These are phyloP conservation scores for Dorcoceras hygrometricum DNA, from an alignment of 257 asterid genomes.

Conservation along the genomic window DNA sequence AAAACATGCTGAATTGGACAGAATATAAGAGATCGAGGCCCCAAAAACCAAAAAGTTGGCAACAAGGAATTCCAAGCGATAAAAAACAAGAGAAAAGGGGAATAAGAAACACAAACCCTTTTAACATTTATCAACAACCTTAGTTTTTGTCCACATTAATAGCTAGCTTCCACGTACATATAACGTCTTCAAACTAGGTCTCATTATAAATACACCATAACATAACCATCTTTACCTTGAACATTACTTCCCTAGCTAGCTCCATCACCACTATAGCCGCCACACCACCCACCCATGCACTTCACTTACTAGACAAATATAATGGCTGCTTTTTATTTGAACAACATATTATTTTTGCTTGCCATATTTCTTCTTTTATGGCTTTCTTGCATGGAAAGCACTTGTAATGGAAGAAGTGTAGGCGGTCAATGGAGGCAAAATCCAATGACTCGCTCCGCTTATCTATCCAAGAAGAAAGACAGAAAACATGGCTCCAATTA, in stretches of 20 bases:
- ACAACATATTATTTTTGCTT: constrained; percentile 46
- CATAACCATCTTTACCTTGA: constrained; percentile 20
- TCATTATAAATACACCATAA: too few relatives aligned
- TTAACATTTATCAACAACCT: constrained; percentile 23
- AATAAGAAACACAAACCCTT: constrained; percentile 26
- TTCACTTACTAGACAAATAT: background rate
- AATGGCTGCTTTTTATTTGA: constrained; percentile 53
- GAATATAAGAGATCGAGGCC: constrained; percentile 19
- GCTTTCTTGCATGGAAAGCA: constrained; percentile 43
- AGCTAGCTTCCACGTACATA: background rate
- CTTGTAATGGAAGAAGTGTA: constrained; percentile 61
- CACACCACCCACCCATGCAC: background rate
- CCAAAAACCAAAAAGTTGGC: constrained; percentile 41
- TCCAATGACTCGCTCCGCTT: constrained; percentile 27
- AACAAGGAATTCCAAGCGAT: constrained; percentile 40
- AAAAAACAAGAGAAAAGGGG: constrained; percentile 23
- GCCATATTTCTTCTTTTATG: constrained; percentile 43
- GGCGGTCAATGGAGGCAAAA: constrained; percentile 54
- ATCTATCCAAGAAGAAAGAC: constrained; percentile 59
- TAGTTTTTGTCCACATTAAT: constrained; percentile 24
- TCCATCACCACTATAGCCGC: background rate
- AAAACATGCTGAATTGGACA: constrained; percentile 27
- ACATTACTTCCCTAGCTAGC: constrained; percentile 22
- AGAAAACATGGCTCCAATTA: constrained; percentile 43
- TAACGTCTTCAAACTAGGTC: background rate